Evolutionary conservation across 257 asterid species (phyloP).

Genomic region (Solanum clarkiae): DNA sequence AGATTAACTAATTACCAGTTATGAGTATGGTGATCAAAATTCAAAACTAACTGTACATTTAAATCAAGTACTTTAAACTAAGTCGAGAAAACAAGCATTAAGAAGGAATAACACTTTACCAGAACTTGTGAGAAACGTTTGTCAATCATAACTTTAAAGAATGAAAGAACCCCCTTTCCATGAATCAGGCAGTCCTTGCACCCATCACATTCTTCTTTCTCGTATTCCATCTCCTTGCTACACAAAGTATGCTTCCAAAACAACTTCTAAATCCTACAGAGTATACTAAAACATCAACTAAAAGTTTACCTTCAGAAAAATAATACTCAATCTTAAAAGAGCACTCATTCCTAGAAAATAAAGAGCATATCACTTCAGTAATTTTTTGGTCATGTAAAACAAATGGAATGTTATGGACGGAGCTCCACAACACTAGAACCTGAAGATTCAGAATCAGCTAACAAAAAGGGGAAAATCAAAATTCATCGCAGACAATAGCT

Average conservation of each 20-base stretch:
- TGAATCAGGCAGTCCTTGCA: conserved; percentile 9
- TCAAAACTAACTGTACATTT: not conserved
- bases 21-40: not conserved
- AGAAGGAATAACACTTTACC: conserved; percentile 2
- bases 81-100: not conserved
- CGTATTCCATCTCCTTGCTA: not conserved
- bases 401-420: not conserved
- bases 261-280: not conserved
- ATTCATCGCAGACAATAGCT: not conserved
- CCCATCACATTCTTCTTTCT: not conserved
- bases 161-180: not conserved
- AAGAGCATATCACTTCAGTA: not conserved
- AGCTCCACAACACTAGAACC: not conserved
- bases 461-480: not conserved
- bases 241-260: not conserved
- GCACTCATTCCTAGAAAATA: not conserved
- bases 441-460: not conserved
- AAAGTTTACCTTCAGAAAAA: not conserved
- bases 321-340: not conserved
- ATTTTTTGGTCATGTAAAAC: not conserved
- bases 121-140: not conserved
- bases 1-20: not conserved
- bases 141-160: conserved; percentile 23
- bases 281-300: not conserved
- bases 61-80: not conserved